Evolutionary conservation across 441 rosid genomes (phyloP), one percentile per base, ranked within the genome.

Genomic region (Dalechampia spathulata): DNA sequence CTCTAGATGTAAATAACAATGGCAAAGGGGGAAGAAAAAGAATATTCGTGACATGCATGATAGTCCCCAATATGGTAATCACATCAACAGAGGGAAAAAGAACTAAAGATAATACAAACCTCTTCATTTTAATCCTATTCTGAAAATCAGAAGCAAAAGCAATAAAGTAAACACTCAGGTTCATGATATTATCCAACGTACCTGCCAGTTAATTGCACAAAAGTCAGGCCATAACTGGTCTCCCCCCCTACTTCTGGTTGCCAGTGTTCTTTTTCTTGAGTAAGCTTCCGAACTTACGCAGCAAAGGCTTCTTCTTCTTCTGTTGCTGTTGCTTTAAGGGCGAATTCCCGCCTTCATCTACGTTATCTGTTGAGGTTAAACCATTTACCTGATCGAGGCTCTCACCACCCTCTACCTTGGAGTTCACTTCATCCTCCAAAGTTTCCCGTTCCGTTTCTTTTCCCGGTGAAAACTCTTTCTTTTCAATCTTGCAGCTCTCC

Each of bases 401-500:
- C 40, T 85, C 88, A 26, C 72, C 69, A 0, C 64, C 72, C 45
- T 85, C 90, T 20, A 62, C 85, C 69, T 82, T 85, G 53, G 86
- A 78, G 28, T 77, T 85, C 54, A 64, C 72, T 78, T 82, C 95
- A 32, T 81, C 93, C 61, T 79, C 84, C 4, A 73, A 70, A 13
- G 87, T 75, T 70, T 86, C 86, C 49, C 67, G 80, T 65, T 87
- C 97, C 25, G 69, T 16, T 69, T 80, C 89, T 72, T 86, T 74
- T 17, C 77, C 91, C 0, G 91, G 87, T 15, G 90, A 87, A 49
- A 82, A 80, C 65, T 93, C 99, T 71, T 79, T 87, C 92, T 85
- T 92, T 65, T 89, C 97, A 50, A 87, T 83, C 68, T 80, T 85
- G 85, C 96, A 89, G 75, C 96, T 87, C 70, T 93, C 96, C 97